Base-by-base conservation (phyloP, 2,329 filamentous ascomycete genomes). In the Alternaria sp. region DNA sequence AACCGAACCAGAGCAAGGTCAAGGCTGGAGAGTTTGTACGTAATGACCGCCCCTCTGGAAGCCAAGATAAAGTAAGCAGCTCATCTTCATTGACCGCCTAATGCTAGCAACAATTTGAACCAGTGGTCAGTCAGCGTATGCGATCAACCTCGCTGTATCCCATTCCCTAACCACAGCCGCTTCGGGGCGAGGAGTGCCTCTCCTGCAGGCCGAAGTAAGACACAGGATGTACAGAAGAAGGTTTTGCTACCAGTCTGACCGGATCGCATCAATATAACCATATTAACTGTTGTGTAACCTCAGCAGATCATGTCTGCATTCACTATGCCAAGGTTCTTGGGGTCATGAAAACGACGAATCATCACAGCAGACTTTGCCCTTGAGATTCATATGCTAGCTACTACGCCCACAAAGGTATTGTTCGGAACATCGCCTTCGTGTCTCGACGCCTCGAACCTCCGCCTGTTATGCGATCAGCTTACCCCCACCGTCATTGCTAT, bases 271-370 rank as follows among this genome's bases (percentile, higher is more conserved):
- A 48, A 20, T 60, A 50, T 60, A 54, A 18, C 34, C 41, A 57
- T 32, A 60, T 53, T 57, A 57, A 57, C 48, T 48, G 54, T 20
- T 52, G 58, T 60, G 48, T 57, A 53, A 60, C 58, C 30, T 36
- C 22, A 34, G 44, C 4, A 22, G 58, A 57, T 57, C 53, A 48
- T 49, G 32, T 22, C 54, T 32, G 10, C 18, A 48, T 43, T 43
- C 4, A 28, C 12, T 18, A 46, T 34, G 45, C 41, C 52, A 57
- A 53, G 40, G 14, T 34, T 5, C 34, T 18, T 44, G 25, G 27
- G 34, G 41, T 30, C 5, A 25, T 41, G 34, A 18, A 27, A 28
- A 22, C 18, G 14, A 51, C 58, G 18, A 52, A 57, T 57, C 48
- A 60, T 2, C 3, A 36, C 6, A 20, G 41, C 9, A 41, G 4